phyloP scores from a whole-genome alignment of 192 early-diverging fungal genomes.

The Coemansia sp. region DNA sequence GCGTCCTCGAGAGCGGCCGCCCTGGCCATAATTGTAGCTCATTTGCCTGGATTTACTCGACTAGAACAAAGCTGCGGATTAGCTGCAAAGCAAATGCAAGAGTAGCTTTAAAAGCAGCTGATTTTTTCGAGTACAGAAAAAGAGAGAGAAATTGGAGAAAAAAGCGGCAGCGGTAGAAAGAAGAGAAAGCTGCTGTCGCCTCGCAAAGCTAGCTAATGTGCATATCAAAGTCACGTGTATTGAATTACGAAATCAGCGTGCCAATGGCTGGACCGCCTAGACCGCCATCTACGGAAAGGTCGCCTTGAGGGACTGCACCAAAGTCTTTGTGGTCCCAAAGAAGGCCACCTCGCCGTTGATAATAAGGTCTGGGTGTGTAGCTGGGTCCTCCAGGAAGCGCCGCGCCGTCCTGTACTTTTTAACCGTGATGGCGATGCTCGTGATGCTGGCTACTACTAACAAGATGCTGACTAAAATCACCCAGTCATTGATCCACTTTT shows the following conservation, averaged over 20 bases:
- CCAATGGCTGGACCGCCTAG: background rate
- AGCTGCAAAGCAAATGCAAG: background rate
- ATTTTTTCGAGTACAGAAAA: background rate
- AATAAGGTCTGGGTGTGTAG: conserved; percentile 45
- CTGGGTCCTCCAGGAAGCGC: conserved; percentile 42
- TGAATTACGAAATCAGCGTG: background rate
- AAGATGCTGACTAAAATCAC: conserved; percentile 40
- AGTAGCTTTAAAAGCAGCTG: background rate
- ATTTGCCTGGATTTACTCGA: conserved; percentile 1
- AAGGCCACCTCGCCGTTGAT: conserved; percentile 32
- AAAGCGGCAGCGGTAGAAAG: background rate
- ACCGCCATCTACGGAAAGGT: background rate
- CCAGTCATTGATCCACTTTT: conserved; percentile 47
- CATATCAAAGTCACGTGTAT: background rate
- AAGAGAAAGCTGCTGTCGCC: too few species aligned
- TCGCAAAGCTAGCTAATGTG: too few species aligned
- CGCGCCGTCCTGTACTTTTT: conserved; percentile 32
- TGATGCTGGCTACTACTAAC: conserved; percentile 29
- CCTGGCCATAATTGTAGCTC: conserved; percentile 24
- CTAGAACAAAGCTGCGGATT: background rate
- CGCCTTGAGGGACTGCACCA: background rate
- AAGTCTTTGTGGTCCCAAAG: background rate
- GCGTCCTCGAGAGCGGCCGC: conserved; percentile 28
- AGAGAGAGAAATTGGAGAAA: background rate
- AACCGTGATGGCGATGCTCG: conserved; percentile 35